Conservation (phyloP, 2,329 filamentous ascomycete genomes). For the Celoporthe dispersa region DNA sequence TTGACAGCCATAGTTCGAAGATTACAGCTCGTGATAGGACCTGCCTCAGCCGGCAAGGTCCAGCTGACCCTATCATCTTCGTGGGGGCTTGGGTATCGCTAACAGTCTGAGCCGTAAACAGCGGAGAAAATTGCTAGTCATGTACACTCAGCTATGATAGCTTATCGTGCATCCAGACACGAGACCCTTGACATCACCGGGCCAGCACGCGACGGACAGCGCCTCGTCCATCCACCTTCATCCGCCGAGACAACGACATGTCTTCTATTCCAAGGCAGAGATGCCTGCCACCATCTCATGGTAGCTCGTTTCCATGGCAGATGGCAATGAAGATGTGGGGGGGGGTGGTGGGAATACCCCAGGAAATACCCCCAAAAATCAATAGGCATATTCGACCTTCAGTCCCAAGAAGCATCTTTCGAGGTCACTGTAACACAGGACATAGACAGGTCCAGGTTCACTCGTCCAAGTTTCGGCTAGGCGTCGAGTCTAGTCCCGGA, state of each 20-base stretch:
- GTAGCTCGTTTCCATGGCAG: too few relatives aligned
- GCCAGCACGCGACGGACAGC: background rate
- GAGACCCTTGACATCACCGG: slow-evolving; percentile 4
- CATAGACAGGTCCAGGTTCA: background rate
- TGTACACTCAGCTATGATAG: background rate
- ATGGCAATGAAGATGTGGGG: background rate
- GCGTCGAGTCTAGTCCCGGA: background rate
- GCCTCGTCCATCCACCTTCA: background rate
- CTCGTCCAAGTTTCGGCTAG: background rate
- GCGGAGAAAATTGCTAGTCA: background rate
- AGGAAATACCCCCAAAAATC: background rate
- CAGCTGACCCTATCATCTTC: slow-evolving; percentile 15
- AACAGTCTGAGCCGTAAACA: background rate
- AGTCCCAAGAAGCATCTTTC: background rate
- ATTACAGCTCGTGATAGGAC: slow-evolving; percentile 15
- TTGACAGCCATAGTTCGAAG: background rate
- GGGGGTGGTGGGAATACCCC: too few relatives aligned
- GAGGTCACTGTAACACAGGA: background rate
- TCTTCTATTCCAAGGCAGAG: background rate
- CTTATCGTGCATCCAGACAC: background rate
- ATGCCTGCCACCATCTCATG: background rate
- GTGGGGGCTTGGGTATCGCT: slow-evolving; percentile 4
- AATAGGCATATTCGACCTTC: background rate
- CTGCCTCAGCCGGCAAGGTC: slow-evolving; percentile 17
- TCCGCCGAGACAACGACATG: background rate